phyloP scores from a whole-genome alignment of 805 yeast species.

The Ogataea nonfermentans region DNA sequence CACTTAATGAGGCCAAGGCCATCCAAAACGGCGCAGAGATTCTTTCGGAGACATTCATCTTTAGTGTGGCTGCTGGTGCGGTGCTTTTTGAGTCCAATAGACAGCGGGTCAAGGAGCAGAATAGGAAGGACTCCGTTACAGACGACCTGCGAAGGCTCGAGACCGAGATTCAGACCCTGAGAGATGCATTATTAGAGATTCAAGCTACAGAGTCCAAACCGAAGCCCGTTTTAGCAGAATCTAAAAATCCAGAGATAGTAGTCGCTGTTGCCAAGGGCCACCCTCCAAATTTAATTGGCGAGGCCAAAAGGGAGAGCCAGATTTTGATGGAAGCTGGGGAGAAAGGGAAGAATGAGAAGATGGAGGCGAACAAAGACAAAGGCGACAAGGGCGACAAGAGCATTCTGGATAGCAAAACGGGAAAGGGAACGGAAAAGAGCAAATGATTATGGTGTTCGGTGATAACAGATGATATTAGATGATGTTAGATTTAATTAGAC shows the following conservation, averaged over 20 bases:
- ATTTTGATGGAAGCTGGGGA: neutral
- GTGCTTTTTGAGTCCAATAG: slow-evolving; percentile 70
- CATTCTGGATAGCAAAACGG: neutral
- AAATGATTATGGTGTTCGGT: too few species aligned
- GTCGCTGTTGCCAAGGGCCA: slow-evolving; percentile 10
- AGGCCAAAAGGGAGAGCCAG: slow-evolving; percentile 5
- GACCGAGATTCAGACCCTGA: slow-evolving; percentile 61
- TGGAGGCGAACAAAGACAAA: neutral
- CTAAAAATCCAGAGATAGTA: slow-evolving; percentile 8
- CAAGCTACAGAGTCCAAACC: slow-evolving; percentile 29
- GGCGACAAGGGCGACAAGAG: too few species aligned
- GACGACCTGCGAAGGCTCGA: slow-evolving; percentile 72
- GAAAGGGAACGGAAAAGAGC: neutral
- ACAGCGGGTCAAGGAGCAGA: slow-evolving; percentile 60
- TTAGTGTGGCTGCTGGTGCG: slow-evolving; percentile 75
- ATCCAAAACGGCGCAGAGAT: slow-evolving; percentile 80
- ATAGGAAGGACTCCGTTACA: slow-evolving; percentile 61
- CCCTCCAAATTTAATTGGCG: slow-evolving; percentile 9
- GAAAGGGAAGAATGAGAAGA: neutral
- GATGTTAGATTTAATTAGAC: too few species aligned
- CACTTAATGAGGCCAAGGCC: slow-evolving; percentile 79
- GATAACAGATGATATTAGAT: too few species aligned
- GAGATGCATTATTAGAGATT: slow-evolving; percentile 41
- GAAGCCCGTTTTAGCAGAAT: neutral
- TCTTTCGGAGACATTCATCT: slow-evolving; percentile 73